A percentile compares a stretch with the other conserved stretches of the same genome.
These are phyloP conservation scores for Cercophora newfieldiana DNA, from an alignment of 495 filamentous ascomycete species.

Conservation along the genomic window DNA sequence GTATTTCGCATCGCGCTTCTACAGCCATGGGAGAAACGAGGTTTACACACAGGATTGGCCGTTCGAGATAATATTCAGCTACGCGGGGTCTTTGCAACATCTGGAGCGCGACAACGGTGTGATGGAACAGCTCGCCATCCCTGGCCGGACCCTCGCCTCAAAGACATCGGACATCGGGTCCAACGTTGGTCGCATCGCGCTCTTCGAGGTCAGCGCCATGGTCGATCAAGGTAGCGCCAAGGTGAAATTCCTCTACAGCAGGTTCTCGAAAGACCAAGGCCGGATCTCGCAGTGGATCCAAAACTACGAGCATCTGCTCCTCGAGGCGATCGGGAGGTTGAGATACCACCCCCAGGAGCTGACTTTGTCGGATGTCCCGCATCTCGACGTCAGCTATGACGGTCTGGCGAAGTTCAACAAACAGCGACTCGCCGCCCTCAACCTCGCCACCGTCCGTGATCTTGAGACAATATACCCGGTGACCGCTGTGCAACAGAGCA, in stretches of 20 bases:
- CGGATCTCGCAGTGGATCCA: constrained; percentile 60
- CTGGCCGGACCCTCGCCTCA: constrained; percentile 39
- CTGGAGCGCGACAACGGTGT: constrained; percentile 62
- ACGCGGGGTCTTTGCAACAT: constrained; percentile 64
- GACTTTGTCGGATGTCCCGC: constrained; percentile 63
- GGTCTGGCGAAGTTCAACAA: constrained; percentile 54
- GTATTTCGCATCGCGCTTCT: constrained; percentile 46
- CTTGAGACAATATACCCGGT: constrained; percentile 62
- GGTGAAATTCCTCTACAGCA: constrained; percentile 66
- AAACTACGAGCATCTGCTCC: constrained; percentile 56
- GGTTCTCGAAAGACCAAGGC: constrained; percentile 57
- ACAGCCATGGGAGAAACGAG: constrained; percentile 45
- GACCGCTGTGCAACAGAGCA: constrained; percentile 66
- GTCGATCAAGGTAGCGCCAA: constrained; percentile 60
- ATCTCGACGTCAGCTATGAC: constrained; percentile 61
- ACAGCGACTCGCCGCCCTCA: constrained; percentile 50
- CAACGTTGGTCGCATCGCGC: constrained; percentile 58
- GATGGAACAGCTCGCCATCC: constrained; percentile 55
- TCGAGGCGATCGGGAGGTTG: constrained; percentile 51
- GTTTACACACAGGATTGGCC: constrained; percentile 54
- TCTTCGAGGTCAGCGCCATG: constrained; percentile 64
- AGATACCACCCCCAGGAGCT: constrained; percentile 49
- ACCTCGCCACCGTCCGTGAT: constrained; percentile 44
- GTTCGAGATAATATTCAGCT: constrained; percentile 72
- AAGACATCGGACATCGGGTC: constrained; percentile 58